Evolutionary conservation across 495 filamentous ascomycete species (phyloP).

Genomic region (Oidiodendron maius): DNA sequence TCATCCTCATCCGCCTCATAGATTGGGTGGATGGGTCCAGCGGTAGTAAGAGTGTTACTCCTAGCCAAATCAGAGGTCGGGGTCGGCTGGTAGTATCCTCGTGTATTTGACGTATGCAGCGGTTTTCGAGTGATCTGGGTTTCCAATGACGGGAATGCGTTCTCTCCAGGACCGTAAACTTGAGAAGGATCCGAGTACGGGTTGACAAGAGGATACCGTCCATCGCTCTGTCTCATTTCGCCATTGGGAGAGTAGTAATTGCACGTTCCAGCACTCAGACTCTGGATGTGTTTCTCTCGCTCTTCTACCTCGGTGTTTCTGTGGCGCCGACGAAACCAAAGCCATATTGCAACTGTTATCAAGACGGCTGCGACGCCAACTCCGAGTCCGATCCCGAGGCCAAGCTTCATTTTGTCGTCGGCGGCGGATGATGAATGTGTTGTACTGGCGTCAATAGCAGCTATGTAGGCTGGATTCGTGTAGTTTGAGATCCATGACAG

Average conservation of each 20-base stretch:
- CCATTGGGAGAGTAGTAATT: conserved; percentile 5
- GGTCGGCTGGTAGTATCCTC: conserved; percentile 35
- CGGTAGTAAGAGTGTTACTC: conserved; percentile 20
- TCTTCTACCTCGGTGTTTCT: conserved; percentile 23
- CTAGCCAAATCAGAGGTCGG: conserved; percentile 19
- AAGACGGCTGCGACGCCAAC: conserved; percentile 54
- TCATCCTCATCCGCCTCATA: conserved; percentile 66
- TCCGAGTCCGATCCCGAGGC: conserved; percentile 70
- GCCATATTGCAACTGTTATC: conserved; percentile 41
- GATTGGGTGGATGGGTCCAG: conserved; percentile 47
- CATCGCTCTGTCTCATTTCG: conserved; percentile 6
- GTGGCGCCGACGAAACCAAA: conserved; percentile 53
- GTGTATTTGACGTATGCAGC: conserved; percentile 25
- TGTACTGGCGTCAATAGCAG: neutral
- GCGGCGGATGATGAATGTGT: neutral
- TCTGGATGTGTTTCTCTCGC: conserved; percentile 13
- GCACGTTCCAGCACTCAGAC: conserved; percentile 8
- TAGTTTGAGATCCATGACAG: conserved; percentile 67
- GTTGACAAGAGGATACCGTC: neutral
- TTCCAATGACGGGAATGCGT: conserved; percentile 1
- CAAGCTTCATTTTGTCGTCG: conserved; percentile 39
- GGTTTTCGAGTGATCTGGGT: conserved; percentile 31
- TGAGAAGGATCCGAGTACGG: conserved; percentile 18
- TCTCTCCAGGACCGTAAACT: conserved; percentile 11
- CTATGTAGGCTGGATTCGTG: conserved; percentile 42